Base-by-base conservation (phyloP, 805 yeast genomes). In the Candida orba region DNA sequence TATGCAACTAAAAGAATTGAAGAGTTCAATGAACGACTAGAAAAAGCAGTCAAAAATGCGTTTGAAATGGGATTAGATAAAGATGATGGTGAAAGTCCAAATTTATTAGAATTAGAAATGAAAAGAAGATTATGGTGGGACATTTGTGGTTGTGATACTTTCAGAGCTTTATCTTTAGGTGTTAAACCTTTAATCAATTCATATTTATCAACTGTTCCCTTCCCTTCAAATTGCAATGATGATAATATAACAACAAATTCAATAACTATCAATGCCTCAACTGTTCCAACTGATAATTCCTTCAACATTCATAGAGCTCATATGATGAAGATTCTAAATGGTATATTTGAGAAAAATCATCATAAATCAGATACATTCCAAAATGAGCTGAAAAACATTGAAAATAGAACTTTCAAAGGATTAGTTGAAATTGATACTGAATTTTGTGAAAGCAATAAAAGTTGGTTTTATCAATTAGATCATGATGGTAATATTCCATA, bases 111-210 rank as follows among this genome's bases (percentile, higher is more conserved):
- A 34, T 17, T 54, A 12, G 67, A 64, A 42, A 41, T 63, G 53
- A 58, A 57, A 38, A 58, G 64, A 47, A 52, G 68, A 36, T 38
- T 57, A 3, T 57, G 62, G 62, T 57, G 62, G 62, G 59, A 55
- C 39, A 53, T 57, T 22, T 54, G 59, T 48, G 58, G 60, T 6
- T 54, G 59, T 50, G 62, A 57, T 36, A 49, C 62, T 0, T 57
- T 49, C 44, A 53, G 58, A 36, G 50, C 60, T 0, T 36, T 57
- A 17, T 50, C 57, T 2, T 27, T 57, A 6, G 60, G 60, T 34
- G 47, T 44, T 1, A 54, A 51, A 39, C 62, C 62, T 5, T 23
- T 39, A 20, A 51, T 57, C 12, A 41, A 45, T 5, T 53, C 60
- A 6, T 56, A 53, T 36, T 35, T 37, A 22, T 54, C 63, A 18